These are phyloP conservation scores for Paramecium primaurelia DNA, from an alignment of 73 alveolate species.

Conservation along the genomic window DNA sequence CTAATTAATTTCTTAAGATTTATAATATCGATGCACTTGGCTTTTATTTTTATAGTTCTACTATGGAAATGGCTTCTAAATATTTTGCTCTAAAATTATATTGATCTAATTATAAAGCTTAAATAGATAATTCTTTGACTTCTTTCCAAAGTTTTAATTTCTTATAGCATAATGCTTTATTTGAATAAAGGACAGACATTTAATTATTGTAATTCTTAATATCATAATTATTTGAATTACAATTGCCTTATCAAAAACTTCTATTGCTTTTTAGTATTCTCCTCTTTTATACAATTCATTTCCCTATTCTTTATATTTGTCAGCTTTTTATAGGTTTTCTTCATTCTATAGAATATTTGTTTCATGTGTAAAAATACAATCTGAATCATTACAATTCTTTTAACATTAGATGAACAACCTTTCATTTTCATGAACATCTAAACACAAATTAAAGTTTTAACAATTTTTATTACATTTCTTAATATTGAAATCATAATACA, in stretches of 20 bases:
- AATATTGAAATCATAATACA: neutral
- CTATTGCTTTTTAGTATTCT: neutral
- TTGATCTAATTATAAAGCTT: neutral
- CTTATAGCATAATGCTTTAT: neutral
- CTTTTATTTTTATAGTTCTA: neutral
- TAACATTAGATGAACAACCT: neutral
- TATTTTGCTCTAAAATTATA: neutral
- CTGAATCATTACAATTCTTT: neutral
- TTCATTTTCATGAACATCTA: neutral
- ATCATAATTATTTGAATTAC: neutral
- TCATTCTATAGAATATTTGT: neutral
- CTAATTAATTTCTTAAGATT: neutral
- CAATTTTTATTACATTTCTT: neutral
- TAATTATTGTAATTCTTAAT: neutral
- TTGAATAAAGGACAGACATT: neutral
- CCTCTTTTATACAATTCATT: neutral
- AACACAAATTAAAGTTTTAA: neutral
- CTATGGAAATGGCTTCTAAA: neutral
- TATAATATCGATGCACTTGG: neutral
- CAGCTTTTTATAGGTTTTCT: neutral
- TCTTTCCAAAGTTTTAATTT: neutral
- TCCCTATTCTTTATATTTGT: neutral
- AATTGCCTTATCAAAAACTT: neutral
- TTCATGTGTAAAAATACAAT: neutral
- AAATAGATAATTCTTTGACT: neutral